phyloP scores from a whole-genome alignment of 192 early-diverging fungal genomes.

The Piromyces sp. region DNA sequence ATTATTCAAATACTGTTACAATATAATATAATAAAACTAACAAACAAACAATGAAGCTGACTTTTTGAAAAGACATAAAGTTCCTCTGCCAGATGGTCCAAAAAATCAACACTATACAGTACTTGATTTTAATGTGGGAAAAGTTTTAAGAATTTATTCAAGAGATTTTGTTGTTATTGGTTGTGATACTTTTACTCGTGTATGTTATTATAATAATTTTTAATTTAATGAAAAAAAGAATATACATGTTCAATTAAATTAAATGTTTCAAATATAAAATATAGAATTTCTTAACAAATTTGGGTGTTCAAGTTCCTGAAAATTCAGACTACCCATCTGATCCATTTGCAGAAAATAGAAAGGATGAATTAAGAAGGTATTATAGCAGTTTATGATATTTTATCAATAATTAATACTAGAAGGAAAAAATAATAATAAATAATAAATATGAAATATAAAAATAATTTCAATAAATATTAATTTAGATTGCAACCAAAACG shows the following conservation, averaged over 20 bases:
- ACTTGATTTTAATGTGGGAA: conserved; percentile 2
- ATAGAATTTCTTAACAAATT: neutral
- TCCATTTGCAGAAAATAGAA: neutral
- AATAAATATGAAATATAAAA: too few species aligned
- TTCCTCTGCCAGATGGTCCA: neutral
- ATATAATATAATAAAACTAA: too few species aligned
- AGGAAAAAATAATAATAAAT: too few species aligned
- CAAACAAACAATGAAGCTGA: neutral
- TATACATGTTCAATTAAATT: too few species aligned
- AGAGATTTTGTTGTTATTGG: conserved; percentile 1
- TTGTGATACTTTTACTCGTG: conserved; percentile 4
- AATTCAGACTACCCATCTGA: conserved; percentile 2
- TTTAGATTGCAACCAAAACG: neutral
- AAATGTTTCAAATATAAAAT: too few species aligned
- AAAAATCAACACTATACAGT: neutral
- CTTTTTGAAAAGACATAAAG: neutral
- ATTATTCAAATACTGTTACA: too few species aligned
- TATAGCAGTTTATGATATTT: too few species aligned
- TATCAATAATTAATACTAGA: too few species aligned
- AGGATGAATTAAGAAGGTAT: neutral
- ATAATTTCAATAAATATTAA: too few species aligned
- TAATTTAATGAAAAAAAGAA: too few species aligned
- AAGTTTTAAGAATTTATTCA: conserved; percentile 2
- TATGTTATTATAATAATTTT: neutral
- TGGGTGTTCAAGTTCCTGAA: neutral